A percentile compares a stretch with the other conserved stretches of the same genome.
Conservation (phyloP, 345 rosid genomes). For the Stellera chamaejasme region DNA sequence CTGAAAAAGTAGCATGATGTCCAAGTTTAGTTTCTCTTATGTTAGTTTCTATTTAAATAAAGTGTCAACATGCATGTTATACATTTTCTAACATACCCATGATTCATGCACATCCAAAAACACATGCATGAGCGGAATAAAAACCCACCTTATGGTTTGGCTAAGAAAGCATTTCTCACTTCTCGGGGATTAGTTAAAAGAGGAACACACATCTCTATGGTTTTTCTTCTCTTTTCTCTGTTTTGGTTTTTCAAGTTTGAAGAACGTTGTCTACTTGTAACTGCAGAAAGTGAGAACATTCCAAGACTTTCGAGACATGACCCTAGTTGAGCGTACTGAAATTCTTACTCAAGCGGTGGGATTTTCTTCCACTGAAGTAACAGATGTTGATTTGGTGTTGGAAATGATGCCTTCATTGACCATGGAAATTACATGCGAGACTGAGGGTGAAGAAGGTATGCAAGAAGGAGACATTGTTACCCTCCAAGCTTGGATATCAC, state of each 20-base stretch:
- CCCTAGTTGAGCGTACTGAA: conserved; percentile 59
- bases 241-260: background rate
- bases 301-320: conserved; percentile 76
- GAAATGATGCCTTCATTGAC: conserved; percentile 91
- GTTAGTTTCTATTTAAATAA: too few relatives aligned
- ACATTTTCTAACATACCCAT: too few relatives aligned
- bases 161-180: too few relatives aligned
- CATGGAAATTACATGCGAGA: conserved; percentile 78
- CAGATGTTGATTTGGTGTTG: conserved; percentile 74
- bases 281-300: conserved; percentile 89
- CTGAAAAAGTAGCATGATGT: too few relatives aligned
- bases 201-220: too few relatives aligned
- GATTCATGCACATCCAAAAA: too few relatives aligned
- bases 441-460: conserved; percentile 96
- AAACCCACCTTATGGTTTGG: too few relatives aligned
- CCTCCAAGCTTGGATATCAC: conserved; percentile 80
- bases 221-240: background rate
- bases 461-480: conserved; percentile 94
- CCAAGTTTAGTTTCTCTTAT: too few relatives aligned
- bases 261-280: background rate
- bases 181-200: too few relatives aligned
- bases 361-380: conserved; percentile 54
- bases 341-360: conserved; percentile 75
- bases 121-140: too few relatives aligned
- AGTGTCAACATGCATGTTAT: too few relatives aligned